Conservation (phyloP, 2,329 filamentous ascomycete species). For the Colletotrichum abscissum region DNA sequence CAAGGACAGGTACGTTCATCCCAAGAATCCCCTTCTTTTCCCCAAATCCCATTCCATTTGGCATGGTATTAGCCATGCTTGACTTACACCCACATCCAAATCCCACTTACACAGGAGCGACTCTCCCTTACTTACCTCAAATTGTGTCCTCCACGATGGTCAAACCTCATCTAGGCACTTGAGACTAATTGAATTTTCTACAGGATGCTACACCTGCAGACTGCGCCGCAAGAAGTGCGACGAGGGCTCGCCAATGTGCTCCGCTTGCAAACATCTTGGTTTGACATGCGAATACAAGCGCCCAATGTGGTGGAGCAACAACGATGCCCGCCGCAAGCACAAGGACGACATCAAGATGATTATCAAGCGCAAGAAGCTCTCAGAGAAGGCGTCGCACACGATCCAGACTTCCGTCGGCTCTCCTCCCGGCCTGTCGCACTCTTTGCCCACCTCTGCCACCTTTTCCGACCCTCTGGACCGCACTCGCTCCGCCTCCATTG, state of each 20-base stretch:
- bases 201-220: constrained; percentile 77
- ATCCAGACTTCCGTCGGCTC: constrained; percentile 70
- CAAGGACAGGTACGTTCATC: constrained; percentile 81
- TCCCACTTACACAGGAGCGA: constrained; percentile 19
- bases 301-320: constrained; percentile 97
- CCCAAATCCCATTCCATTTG: constrained; percentile 30
- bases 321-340: constrained; percentile 83
- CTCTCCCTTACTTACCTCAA: constrained; percentile 35
- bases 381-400: constrained; percentile 79
- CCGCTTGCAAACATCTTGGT: constrained; percentile 78
- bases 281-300: constrained; percentile 96
- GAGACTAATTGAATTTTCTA: constrained; percentile 26
- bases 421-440: constrained; percentile 83
- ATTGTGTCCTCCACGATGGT: constrained; percentile 39
- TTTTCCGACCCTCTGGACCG: constrained; percentile 80
- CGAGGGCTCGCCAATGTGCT: constrained; percentile 71
- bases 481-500: constrained; percentile 81
- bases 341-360: constrained; percentile 97
- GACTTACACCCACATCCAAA: constrained; percentile 43
- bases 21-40: constrained; percentile 30
- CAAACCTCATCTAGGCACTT: constrained; percentile 12
- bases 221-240: constrained; percentile 77
- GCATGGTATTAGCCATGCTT: constrained; percentile 36
- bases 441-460: constrained; percentile 82
- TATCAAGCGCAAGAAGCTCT: constrained; percentile 96